These are phyloP conservation scores for Setomelanomma holmii DNA, from an alignment of 2,329 filamentous ascomycete species.

Conservation along the genomic window DNA sequence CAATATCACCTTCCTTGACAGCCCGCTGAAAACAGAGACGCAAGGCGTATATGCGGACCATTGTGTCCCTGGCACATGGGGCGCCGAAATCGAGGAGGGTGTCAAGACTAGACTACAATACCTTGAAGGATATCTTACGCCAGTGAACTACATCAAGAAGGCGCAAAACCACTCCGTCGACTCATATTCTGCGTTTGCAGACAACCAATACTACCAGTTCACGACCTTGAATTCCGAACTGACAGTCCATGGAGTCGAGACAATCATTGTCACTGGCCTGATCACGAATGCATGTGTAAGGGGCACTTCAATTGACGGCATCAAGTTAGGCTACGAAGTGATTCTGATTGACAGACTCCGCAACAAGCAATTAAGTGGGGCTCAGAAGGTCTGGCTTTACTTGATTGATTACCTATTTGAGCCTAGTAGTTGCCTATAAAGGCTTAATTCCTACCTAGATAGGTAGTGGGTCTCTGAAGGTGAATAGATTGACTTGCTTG, in stretches of 20 bases:
- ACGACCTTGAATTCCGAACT: slow-evolving; percentile 27
- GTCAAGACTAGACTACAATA: slow-evolving; percentile 26
- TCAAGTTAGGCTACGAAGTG: slow-evolving; percentile 31
- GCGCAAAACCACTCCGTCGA: slow-evolving; percentile 30
- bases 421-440: too few species aligned
- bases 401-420: too few species aligned
- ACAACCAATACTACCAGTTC: slow-evolving; percentile 34
- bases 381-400: too few species aligned
- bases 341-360: too few species aligned
- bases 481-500: too few species aligned
- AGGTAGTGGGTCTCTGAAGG: too few species aligned
- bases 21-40: slow-evolving; percentile 20
- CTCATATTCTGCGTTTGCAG: slow-evolving; percentile 31
- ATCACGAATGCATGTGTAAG: slow-evolving; percentile 30
- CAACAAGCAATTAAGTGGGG: too few species aligned
- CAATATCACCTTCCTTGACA: slow-evolving; percentile 29
- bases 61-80: slow-evolving; percentile 28
- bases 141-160: slow-evolving; percentile 35
- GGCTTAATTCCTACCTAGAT: too few species aligned
- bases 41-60: slow-evolving; percentile 26
- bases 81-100: slow-evolving; percentile 25
- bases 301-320: slow-evolving; percentile 30
- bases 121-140: slow-evolving; percentile 25
- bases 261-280: slow-evolving; percentile 25
- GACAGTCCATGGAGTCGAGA: slow-evolving; percentile 23